Base-by-base conservation (phyloP, 805 yeast species). In the Hermanozyma aechmeae region DNA sequence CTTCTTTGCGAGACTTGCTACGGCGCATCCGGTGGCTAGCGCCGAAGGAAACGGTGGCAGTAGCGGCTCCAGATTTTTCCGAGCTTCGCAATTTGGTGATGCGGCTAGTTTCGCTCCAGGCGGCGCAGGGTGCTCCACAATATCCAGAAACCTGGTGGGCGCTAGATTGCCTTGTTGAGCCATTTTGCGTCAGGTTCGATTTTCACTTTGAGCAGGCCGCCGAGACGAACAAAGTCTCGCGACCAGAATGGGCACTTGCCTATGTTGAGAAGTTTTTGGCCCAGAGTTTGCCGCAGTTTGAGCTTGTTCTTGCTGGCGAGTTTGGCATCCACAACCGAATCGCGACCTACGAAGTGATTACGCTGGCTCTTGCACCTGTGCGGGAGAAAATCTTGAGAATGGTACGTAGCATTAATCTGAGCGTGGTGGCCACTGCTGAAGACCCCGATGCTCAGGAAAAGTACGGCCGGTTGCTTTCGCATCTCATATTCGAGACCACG, bases 231-330 rank as follows among this genome's bases (percentile, higher is more conserved):
- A 66, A 73, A 25, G 43, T 72, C 15, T 76, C 77, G 33, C 74
- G 74, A 42, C 87, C 89, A 2, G 87, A 80, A 45, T 79, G 84
- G 79, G 68, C 76, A 3, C 63, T 79, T 34, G 51, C 57, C 12
- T 79, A 67, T 40, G 45, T 70, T 5, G 67, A 62, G 33, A 56
- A 59, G 10, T 69, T 65, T 35, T 30, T 71, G 13, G 38, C 43
- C 6, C 58, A 56, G 15, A 62, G 71, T 29, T 29, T 70, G 13
- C 44, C 53, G 21, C 50, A 57, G 16, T 50, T 74, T 22, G 61
- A 58, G 19, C 44, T 56, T 18, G 48, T 66, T 2, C 56, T 71
- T 29, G 56, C 57, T 7, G 51, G 47, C 20, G 27, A 43, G 9
- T 60, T 71, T 27, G 31, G 28, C 29, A 13, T 27, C 29, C 11